Conservation (phyloP, 768 basidiomycete species). For the Suillus sp. region DNA sequence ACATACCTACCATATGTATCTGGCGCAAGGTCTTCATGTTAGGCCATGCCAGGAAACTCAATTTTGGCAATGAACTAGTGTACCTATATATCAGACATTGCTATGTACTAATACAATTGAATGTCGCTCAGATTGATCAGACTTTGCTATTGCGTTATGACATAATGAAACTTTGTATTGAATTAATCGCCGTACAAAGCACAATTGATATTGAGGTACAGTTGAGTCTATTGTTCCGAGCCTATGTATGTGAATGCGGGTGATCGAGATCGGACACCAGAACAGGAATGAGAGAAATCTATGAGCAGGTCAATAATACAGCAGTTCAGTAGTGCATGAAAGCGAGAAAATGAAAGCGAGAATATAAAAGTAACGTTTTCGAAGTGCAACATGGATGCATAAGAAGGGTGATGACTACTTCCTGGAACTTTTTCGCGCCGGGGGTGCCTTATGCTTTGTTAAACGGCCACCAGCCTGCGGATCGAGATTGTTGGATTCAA, state of each 20-base stretch:
- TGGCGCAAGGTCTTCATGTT: too few species aligned
- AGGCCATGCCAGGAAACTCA: too few species aligned
- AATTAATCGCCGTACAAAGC: not conserved
- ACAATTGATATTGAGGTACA: not conserved
- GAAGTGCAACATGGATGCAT: not conserved
- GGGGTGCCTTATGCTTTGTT: not conserved
- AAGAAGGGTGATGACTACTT: not conserved
- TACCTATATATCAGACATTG: not conserved
- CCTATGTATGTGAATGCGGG: not conserved
- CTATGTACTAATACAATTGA: too few species aligned
- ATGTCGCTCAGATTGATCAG: too few species aligned
- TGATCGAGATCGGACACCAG: not conserved
- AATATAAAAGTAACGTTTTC: not conserved
- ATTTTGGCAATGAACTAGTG: too few species aligned
- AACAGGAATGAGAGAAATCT: not conserved
- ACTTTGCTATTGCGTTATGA: not conserved
- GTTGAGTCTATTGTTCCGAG: not conserved
- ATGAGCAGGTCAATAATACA: conserved; percentile 1
- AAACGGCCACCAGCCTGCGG: not conserved
- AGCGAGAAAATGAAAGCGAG: not conserved
- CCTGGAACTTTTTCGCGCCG: not conserved
- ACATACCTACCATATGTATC: too few species aligned
- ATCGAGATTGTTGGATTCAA: not conserved
- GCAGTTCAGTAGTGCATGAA: not conserved
- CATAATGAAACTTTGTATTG: not conserved